Base-by-base conservation (phyloP, 2,329 filamentous ascomycete species). In the Clarireedia hainanense region DNA sequence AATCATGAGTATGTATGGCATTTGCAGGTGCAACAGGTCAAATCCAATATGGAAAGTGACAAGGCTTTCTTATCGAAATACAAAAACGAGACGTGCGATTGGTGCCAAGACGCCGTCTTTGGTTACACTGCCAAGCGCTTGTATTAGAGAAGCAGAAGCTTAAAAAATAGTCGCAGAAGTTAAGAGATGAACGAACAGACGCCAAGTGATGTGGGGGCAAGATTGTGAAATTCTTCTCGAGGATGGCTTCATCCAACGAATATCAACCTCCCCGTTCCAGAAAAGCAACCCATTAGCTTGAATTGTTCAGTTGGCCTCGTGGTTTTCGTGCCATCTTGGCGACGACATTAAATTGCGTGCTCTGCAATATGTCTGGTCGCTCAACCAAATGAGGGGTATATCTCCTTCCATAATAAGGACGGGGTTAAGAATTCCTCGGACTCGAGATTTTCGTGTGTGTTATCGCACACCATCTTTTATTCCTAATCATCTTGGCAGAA, bases 261-360 rank as follows among this genome's bases (percentile, higher is more conserved):
- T 26, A 50, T 17, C 52, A 55, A 50, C 46, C 52, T 55, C 52
- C 52, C 52, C 23, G 24, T 55, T 55, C 17, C 46, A 55, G 52
- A 34, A 55, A 4, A 45, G 3, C 14, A 20, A 34, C 14, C 15
- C 14, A 14, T n/a, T 20, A 15, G 14, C 26, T 50, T 26, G 14
- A 3, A 45, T 7, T 15, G 6, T 10, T 37, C 6, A 14, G 24
- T 26, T 34, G 14, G 45, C 49, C 52, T 45, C 24, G 10, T 55
- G 52, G 36, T 55, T 37, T n/a, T 17, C 15, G 17, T 14, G 49
- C 40, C 27, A 36, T 20, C 52, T 50, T 55, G 52, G 52, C 52
- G 6, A 55, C n/a, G 15, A 42, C 36, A 27, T 5, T 15, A 10
- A 10, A 36, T 37, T 55, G 26, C 37, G 42, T 46, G 42, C 42